phyloP scores from a whole-genome alignment of 139 green algal species.

The Chlorella sp. region DNA sequence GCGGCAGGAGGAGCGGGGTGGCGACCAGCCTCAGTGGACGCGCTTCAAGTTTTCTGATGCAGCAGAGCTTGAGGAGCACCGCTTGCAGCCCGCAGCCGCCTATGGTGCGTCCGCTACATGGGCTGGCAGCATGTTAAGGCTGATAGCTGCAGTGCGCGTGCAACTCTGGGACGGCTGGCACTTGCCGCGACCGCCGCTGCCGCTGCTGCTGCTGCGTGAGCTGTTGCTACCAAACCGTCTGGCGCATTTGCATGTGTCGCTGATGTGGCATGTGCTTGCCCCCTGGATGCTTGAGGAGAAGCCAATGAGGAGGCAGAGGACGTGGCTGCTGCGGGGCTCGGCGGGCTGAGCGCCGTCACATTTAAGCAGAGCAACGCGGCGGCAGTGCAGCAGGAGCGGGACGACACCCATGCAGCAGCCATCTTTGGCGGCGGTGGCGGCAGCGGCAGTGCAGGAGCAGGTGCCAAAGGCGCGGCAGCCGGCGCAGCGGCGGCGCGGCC shows the following conservation, averaged over 20 bases:
- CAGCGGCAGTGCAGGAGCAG: neutral
- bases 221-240: too few species aligned
- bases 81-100: neutral
- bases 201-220: too few species aligned
- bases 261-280: too few species aligned
- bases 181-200: too few species aligned
- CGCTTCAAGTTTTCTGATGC: slow-evolving; percentile 7
- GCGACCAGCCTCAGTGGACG: neutral
- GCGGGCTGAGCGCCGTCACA: neutral
- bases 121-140: too few species aligned
- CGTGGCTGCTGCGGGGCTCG: neutral
- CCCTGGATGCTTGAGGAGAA: too few species aligned
- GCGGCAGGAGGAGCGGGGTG: neutral
- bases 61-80: slow-evolving; percentile 14
- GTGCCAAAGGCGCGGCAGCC: neutral
- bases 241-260: too few species aligned
- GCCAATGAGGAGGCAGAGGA: neutral
- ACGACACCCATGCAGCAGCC: slow-evolving; percentile 6
- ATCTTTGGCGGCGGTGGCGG: slow-evolving; percentile 14
- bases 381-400: slow-evolving; percentile 19
- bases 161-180: too few species aligned
- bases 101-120: too few species aligned
- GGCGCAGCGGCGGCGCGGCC: too few species aligned
- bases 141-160: too few species aligned
- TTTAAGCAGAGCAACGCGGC: slow-evolving; percentile 24